Evolutionary conservation across 768 basidiomycete species (phyloP).

Genomic region (Floccularia luteovirens): DNA sequence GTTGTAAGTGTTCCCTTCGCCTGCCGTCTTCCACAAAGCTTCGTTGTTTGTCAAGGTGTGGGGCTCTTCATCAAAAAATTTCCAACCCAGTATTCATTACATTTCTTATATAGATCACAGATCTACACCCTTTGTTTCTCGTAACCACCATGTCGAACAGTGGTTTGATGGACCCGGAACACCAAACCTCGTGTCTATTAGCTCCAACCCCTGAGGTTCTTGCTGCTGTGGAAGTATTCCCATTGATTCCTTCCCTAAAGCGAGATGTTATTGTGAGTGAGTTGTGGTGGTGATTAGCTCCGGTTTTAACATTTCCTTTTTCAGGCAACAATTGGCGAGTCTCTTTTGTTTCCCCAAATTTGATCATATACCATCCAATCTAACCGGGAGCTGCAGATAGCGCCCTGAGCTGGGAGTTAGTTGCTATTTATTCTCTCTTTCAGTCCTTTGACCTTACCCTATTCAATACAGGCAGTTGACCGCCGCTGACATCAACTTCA

Average conservation of each 20-base stretch:
- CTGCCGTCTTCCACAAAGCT: too few species aligned
- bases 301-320: conserved; percentile 15
- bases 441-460: conserved; percentile 2
- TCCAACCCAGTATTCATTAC: too few species aligned
- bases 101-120: too few species aligned
- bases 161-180: conserved; percentile 36
- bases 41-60: too few species aligned
- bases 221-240: conserved; percentile 67
- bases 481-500: conserved; percentile 77
- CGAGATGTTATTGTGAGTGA: conserved; percentile 58
- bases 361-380: conserved; percentile 6
- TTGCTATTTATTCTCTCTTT: conserved; percentile 11
- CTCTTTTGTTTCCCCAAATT: conserved; percentile 3
- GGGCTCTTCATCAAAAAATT: too few species aligned
- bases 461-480: conserved; percentile 56
- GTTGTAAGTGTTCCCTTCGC: too few species aligned
- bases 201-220: conserved; percentile 52
- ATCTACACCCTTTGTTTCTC: too few species aligned
- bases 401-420: conserved; percentile 76
- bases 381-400: conserved; percentile 37
- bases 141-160: too few species aligned
- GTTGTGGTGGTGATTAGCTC: conserved; percentile 2
- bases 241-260: conserved; percentile 69
- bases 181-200: conserved; percentile 29
- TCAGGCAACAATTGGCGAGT: conserved; percentile 38